Base-by-base conservation (phyloP, 306 rosid species). In the Acacia confusa region DNA sequence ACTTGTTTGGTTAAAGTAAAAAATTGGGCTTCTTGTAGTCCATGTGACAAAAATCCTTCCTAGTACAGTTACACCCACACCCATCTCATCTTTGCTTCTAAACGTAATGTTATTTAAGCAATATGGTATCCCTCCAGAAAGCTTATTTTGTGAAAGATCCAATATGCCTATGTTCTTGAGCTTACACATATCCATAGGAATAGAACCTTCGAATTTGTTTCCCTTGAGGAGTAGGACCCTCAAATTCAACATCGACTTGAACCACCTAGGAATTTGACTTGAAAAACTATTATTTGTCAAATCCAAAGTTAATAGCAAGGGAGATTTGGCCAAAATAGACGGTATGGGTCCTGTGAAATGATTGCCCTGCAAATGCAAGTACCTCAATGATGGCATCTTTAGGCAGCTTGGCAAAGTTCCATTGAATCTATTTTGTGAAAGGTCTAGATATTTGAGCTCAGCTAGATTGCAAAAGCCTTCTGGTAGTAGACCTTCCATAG, bases 131-230 rank as follows among this genome's bases (percentile, higher is more conserved):
- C 22, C n/a, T 47, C 79, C 74, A 27, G 44, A 80, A 63, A 72
- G 30, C 4, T 22, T n/a, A 4, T 57, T 57, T 57, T 57, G 30
- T 57, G 86, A 83, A 10, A 83, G 52, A 53, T 73, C 83, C 25
- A 83, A 2, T 7, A 78, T 34, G 2, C 41, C 34, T 2, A 83
- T 55, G 12, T 65, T 78, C 75, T 19, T 60, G 1, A 83, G 69
- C 6, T 22, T 3, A n/a, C 80, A 83, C 0, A 78, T 6, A 1
- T 78, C 76, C 8, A 2, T 6, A 4, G 83, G 80, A 50, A 83
- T 74, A 1, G 10, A 2, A 17, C 83, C 86, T 36, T 57, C 76
- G 16, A 83, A 55, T 65, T 43, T 43, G 40, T 83, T 83, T 40
- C 7, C 64, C 27, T 52, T 78, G 1, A 83, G 20, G 27, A 73